Evolutionary conservation across 2,329 filamentous ascomycete species (phyloP).

Genomic region (Teratosphaeria destructans): DNA sequence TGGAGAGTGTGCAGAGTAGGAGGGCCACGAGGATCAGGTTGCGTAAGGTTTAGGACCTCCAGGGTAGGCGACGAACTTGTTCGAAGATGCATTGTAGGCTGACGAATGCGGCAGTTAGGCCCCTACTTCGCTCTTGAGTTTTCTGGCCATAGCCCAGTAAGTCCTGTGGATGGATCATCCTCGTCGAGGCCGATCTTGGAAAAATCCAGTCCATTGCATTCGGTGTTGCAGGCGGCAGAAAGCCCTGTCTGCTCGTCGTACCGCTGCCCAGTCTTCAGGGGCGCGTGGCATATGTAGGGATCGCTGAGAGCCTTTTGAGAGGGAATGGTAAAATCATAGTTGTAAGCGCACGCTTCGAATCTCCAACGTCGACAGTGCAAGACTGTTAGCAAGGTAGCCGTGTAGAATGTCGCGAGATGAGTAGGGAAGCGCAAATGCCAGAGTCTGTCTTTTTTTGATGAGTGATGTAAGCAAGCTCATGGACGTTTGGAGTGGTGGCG

Average conservation of each 20-base stretch:
- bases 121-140: slow-evolving; percentile 32
- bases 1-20: slow-evolving; percentile 17
- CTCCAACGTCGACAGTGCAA: not conserved
- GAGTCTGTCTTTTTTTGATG: not conserved
- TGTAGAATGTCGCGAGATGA: not conserved
- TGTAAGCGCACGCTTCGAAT: not conserved
- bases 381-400: not conserved
- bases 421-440: not conserved
- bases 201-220: slow-evolving; percentile 44
- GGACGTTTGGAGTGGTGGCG: not conserved
- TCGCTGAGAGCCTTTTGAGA: slow-evolving; percentile 26
- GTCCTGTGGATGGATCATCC: slow-evolving; percentile 50
- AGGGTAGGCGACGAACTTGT: slow-evolving; percentile 37
- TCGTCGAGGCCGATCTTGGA: slow-evolving; percentile 50
- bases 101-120: slow-evolving; percentile 22
- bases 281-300: slow-evolving; percentile 44
- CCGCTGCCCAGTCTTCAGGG: slow-evolving; percentile 46
- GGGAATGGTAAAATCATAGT: not conserved
- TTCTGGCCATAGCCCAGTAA: slow-evolving; percentile 47
- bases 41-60: slow-evolving; percentile 27
- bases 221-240: slow-evolving; percentile 49
- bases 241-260: slow-evolving; percentile 44
- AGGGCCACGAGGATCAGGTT: slow-evolving; percentile 20
- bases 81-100: slow-evolving; percentile 38
- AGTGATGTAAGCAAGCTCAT: not conserved